Base-by-base conservation (phyloP, 306 rosid species). In the Acacia acuminata region DNA sequence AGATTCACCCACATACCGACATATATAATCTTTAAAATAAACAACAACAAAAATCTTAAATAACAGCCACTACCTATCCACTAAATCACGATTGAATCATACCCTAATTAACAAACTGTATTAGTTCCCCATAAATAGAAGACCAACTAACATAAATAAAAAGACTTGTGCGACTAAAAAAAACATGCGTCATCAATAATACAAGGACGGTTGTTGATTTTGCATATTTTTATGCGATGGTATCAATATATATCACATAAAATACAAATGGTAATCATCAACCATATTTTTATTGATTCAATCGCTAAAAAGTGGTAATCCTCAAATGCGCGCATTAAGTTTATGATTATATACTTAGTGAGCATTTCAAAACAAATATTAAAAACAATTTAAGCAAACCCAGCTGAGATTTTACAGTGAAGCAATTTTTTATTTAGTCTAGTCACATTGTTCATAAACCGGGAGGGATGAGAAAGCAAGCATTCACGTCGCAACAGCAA, bases 401-500 rank as follows among this genome's bases (percentile, higher is more conserved):
- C 13, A 66, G 9, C 19, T 20, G 30, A 69, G 22, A 34, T 67
- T 2, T 32, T 65, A 10, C 73, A 76, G 67, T 32, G 11, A 32
- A 14, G 8, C 69, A 12, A 14, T 64, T 27, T 27, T 65, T 65
- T 30, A 14, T 15, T 3, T 17, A 34, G 44, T 15, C n/a, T 65
- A 14, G 13, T 14, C 40, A 64, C 20, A 64, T 25, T 7, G 44
- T 15, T 16, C 71, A 32, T 7, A 32, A 65, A 32, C 13, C 12
- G 10, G 40, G 8, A 27, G 69, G 27, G 69, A 27, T 14, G 40
- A 47, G 38, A 13, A 22, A 34, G 6, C 16, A 66, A 30, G 77
- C 74, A 75, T 58, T 55, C 61, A 73, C 22, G 67, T 47, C 3
- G 25, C 71, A 82, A 78, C 85, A 45, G 73, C 58, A 77, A 81